Evolutionary conservation across 169 alveolate species (phyloP), one percentile per base, ranked within the genome.

Genomic region (Plasmodium reichenowi): DNA sequence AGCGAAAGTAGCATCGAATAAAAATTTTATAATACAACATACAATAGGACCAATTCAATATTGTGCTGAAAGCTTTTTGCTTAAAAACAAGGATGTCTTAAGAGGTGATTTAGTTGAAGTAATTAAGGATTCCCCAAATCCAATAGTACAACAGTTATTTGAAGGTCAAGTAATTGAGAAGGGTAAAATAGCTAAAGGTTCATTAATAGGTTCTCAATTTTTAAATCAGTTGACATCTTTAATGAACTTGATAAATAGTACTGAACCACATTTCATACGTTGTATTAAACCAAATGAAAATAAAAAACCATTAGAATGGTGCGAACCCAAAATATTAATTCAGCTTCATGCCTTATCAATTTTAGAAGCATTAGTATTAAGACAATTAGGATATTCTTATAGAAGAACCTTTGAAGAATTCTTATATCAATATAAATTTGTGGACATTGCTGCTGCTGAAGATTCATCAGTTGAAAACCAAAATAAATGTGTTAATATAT

Each of bases 271-370:
- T 92, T 97, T 96, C 89, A 94, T 97, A 76, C 93, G 98, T 12
- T 97, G 98, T 91, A 95, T 97, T 59, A 96, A 96, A 91, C 98
- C 98, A 29, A 97, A 97, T 89, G 98, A 96, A 67, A 72, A 95
- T 29, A 96, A 96, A 92, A 90, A 95, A 78, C 97, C 98, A 17
- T 80, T 96, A 54, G 97, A 96, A 24, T 96, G 97, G 98, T 95
- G 94, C 52, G 92, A 94, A 67, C 96, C 98, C 32, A 96, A 96
- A 73, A 97, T 96, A 45, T 88, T 96, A 13, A 94, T 96, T 45
- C 98, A 96, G 87, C 93, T 96, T 17, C 97, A 96, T 75, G 98
- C 98, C n/a, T 94, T 96, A n/a, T 96, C 98, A 52, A 95, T 96
- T 58, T 93, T 96, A 29, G 98, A 96, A 68, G 98, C 98, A n/a